Evolutionary conservation across 2,329 filamentous ascomycete genomes (phyloP).

Genomic region (Xylaria hypoxylon): DNA sequence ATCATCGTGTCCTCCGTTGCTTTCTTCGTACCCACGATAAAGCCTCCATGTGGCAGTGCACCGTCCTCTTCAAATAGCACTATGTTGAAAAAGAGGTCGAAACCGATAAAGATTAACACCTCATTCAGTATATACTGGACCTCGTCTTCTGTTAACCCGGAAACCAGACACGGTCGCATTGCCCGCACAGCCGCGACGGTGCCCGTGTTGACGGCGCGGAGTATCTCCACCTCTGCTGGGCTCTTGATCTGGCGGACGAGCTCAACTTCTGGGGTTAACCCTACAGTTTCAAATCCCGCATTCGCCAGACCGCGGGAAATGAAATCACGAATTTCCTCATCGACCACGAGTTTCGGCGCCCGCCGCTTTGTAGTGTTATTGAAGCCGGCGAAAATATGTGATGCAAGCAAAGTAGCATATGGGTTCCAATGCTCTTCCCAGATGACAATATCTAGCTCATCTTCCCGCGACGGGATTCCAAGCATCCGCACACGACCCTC

Average conservation of each 20-base stretch:
- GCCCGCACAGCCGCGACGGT: conserved; percentile 70
- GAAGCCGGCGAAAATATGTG: conserved; percentile 53
- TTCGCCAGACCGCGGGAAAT: conserved; percentile 67
- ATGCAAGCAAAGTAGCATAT: conserved; percentile 64
- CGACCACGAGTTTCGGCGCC: conserved; percentile 65
- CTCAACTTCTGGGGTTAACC: conserved; percentile 66
- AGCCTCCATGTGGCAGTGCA: conserved; percentile 65
- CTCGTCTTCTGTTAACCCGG: conserved; percentile 68
- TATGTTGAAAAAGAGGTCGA: conserved; percentile 72
- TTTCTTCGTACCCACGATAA: conserved; percentile 62
- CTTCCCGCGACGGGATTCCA: conserved; percentile 64
- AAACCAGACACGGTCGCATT: conserved; percentile 66
- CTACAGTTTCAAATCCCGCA: conserved; percentile 67
- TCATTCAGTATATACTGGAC: conserved; percentile 67
- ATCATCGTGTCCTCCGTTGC: conserved; percentile 67
- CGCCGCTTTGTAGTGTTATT: conserved; percentile 24
- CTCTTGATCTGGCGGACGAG: conserved; percentile 70
- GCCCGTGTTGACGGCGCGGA: conserved; percentile 72
- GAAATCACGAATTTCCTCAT: conserved; percentile 73
- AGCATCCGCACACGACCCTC: conserved; percentile 69
- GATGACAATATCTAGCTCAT: conserved; percentile 64
- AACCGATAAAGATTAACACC: conserved; percentile 64
- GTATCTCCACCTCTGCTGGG: conserved; percentile 64
- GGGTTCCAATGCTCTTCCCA: conserved; percentile 76
- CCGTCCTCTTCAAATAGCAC: conserved; percentile 70